Evolutionary conservation across 306 rosid species (phyloP).

Genomic region (Rosa rugosa): DNA sequence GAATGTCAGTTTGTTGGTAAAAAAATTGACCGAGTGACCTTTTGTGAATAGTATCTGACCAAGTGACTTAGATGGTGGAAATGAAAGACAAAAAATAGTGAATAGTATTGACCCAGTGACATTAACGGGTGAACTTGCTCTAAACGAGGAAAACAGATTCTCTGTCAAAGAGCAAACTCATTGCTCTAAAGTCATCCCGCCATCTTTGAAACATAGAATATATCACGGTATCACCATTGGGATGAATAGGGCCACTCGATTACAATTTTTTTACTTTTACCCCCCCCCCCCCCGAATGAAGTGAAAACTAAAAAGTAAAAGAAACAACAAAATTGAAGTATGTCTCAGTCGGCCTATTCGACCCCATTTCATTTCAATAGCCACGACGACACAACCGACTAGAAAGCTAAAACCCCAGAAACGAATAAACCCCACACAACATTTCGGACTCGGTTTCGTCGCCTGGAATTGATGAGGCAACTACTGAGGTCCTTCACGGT

Average conservation of each 20-base stretch:
- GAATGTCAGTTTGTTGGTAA: too few relatives aligned
- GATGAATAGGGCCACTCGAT: neutral
- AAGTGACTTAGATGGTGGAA: too few relatives aligned
- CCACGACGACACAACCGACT: neutral
- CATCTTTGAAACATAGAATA: neutral
- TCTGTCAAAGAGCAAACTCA: neutral
- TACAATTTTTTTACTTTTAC: neutral
- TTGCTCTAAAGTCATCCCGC: neutral
- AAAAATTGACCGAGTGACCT: too few relatives aligned
- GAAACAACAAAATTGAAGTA: neutral
- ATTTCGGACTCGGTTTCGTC: neutral
- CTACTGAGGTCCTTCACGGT: constrained; percentile 32
- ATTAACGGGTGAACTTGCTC: too few relatives aligned
- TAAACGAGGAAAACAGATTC: neutral
- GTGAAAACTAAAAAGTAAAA: neutral
- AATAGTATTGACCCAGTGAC: too few relatives aligned
- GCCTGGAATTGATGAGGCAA: constrained; percentile 31
- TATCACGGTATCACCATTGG: neutral
- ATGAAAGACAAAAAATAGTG: too few relatives aligned
- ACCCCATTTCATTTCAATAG: neutral
- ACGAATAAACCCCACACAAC: neutral
- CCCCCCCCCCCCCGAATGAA: neutral
- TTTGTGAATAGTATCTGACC: too few relatives aligned
- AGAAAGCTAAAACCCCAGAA: neutral
- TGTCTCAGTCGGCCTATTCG: neutral